Evolutionary conservation across 2,329 filamentous ascomycete genomes (phyloP).

Genomic region (Parafenestella ontariensis): DNA sequence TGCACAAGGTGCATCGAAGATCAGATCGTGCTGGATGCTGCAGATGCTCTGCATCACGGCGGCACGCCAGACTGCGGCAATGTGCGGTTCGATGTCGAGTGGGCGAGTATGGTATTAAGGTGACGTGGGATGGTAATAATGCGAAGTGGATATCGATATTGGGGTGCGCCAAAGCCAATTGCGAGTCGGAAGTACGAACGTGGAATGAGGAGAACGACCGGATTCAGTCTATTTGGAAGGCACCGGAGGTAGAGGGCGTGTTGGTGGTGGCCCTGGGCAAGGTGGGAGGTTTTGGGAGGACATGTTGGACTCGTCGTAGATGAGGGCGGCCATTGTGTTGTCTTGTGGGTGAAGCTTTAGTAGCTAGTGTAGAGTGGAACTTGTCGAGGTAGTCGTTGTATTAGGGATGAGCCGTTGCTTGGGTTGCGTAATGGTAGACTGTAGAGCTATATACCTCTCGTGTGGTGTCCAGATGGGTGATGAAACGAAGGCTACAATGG

Average conservation of each 20-base stretch:
- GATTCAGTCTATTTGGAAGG: constrained; percentile 49
- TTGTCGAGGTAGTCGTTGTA: too few relatives aligned
- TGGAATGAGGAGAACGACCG: constrained; percentile 3
- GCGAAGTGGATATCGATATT: constrained; percentile 26
- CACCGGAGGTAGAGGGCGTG: constrained; percentile 55
- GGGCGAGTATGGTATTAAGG: constrained; percentile 28
- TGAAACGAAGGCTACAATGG: constrained; percentile 42
- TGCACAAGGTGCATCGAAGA: constrained; percentile 33
- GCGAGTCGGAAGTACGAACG: constrained; percentile 24
- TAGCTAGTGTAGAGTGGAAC: constrained; percentile 8
- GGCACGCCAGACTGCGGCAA: constrained; percentile 23
- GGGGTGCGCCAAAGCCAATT: constrained; percentile 36
- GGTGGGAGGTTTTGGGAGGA: constrained; percentile 53
- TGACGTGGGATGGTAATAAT: constrained; percentile 18
- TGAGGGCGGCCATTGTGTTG: constrained; percentile 42
- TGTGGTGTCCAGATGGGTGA: constrained; percentile 35
- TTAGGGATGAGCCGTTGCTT: constrained; percentile 17
- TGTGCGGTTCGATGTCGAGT: constrained; percentile 24
- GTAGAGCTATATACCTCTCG: constrained; percentile 26
- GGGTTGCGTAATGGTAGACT: constrained; percentile 15
- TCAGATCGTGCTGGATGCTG: constrained; percentile 34
- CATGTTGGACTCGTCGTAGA: constrained; percentile 50
- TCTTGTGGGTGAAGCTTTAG: constrained; percentile 11
- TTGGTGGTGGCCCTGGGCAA: constrained; percentile 57
- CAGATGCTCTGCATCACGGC: constrained; percentile 32